phyloP scores from a whole-genome alignment of 2,329 filamentous ascomycete species.

The Zasmidium cellare region DNA sequence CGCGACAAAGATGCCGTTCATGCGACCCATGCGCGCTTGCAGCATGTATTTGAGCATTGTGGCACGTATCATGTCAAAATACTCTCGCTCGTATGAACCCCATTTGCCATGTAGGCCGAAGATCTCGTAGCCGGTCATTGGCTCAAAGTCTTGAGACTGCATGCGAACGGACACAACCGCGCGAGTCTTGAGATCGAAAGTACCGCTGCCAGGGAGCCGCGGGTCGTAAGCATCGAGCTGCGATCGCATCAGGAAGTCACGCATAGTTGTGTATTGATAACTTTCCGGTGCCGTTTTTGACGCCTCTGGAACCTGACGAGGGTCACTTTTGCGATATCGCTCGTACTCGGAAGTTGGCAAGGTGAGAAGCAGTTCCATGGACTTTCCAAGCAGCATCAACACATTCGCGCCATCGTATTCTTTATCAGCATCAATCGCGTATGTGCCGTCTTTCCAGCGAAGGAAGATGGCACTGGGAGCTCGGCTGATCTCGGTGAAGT shows the following conservation, averaged over 20 bases:
- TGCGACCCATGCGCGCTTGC: conserved; percentile 93
- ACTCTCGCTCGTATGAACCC: conserved; percentile 93
- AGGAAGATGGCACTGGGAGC: conserved; percentile 80
- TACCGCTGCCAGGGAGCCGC: conserved; percentile 82
- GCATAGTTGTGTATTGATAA: conserved; percentile 83
- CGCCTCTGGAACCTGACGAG: conserved; percentile 68
- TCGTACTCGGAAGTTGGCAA: conserved; percentile 80
- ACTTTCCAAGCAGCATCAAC: conserved; percentile 88
- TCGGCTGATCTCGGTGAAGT: conserved; percentile 71
- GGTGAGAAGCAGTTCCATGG: conserved; percentile 93
- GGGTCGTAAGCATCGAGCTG: conserved; percentile 89
- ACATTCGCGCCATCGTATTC: conserved; percentile 82
- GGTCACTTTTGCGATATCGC: conserved; percentile 70
- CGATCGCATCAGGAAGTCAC: conserved; percentile 90
- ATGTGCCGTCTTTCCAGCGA: conserved; percentile 77
- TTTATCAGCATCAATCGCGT: conserved; percentile 96
- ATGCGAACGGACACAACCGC: conserved; percentile 91
- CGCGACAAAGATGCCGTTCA: conserved; percentile 98
- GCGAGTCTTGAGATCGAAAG: conserved; percentile 95
- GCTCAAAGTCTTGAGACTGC: conserved; percentile 70
- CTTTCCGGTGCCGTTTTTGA: conserved; percentile 72
- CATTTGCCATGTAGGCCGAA: conserved; percentile 71
- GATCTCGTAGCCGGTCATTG: conserved; percentile 85
- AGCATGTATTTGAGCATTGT: conserved; percentile 96
- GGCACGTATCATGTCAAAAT: conserved; percentile 92